Evolutionary conservation across 495 filamentous ascomycete genomes (phyloP), one percentile per base, ranked within the genome.

Genomic region (Apodospora peruviana): DNA sequence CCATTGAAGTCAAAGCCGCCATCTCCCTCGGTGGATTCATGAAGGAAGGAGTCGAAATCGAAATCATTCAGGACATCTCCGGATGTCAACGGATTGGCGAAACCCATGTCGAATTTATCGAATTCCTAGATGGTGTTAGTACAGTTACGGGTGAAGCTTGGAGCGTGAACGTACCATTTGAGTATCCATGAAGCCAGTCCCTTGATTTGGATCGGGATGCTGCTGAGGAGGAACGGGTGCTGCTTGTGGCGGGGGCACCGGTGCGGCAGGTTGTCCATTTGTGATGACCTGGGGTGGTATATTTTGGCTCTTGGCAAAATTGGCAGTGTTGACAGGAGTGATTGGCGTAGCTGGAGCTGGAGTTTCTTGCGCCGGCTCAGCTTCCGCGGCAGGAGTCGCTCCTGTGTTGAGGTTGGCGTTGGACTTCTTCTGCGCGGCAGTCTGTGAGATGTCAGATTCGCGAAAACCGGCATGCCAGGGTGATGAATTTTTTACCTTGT

Each of bases 31-130:
- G 57, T 61, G 43, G 47, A 51, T 48, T 78, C 73, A 23, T 79
- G 72, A n/a, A 97, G 72, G 79, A 96, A 97, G 0, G 87, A 89
- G 66, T 97, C 91, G 64, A 97, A 97, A 66, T 97, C 91, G 56
- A 97, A 97, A 57, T 87, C 86, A 60, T 89, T 85, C 41, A 97
- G 72, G n/a, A 94, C 84, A 62, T 91, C 78, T 39, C 71, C 70
- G 23, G 75, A 79, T 45, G 80, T 75, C 57, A 86, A 66, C 4
- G 73, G 69, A 43, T 76, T 70, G 55, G 74, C 75, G 59, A 88
- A 87, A 46, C 84, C 82, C 60, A 87, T 74, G 37, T 48, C 19
- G 41, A 74, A 72, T 27, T 67, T 48, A n/a, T n/a, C 17, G 40
- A 74, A 72, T 29, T 67, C 62, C 67, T 68, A 43, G 21, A 20